Evolutionary conservation across 805 yeast genomes (phyloP), one percentile per base, ranked within the genome.

Genomic region (Barnettozyma siamensis): DNA sequence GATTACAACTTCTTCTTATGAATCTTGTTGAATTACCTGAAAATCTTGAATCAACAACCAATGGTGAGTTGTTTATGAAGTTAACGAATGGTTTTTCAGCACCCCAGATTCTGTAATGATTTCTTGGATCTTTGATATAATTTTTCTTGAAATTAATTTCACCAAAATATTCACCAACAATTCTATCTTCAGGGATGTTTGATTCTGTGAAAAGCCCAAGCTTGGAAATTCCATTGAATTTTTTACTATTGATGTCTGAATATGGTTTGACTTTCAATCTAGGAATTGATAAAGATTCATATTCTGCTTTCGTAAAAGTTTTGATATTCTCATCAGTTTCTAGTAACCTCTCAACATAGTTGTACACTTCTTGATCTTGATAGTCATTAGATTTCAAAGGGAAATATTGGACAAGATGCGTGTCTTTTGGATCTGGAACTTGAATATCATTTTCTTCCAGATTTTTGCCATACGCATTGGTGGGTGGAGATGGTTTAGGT

Each of bases 41-140:
- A 32, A 79, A 74, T 44, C 96, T 71, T n/a, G 88, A 75, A 60
- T 89, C 96, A 15, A 89, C 65, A 4, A 74, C 80, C n/a, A 88
- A 51, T 0, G 83, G 81, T 39, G 80, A 60, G n/a, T 66, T 62
- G 1, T 79, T 71, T 40, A 78, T 76, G 48, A 79, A 76, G 10
- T 74, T 50, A 0, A 78, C 83, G 34, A 72, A 71, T 4, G 82
- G 82, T 47, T 69, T 68, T 32, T 78, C 81, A 43, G 82, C 81
- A 7, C 82, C 96, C 81, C 79, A 78, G 15, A 73, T 57, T 49
- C 78, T 62, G 61, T 88, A 91, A 57, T 88, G 96, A 60, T 89
- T 91, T 41, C 77, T 67, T 20, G 78, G 70, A 51, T 87, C 83
- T 3, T 60, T 56, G 17, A 74, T 71, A 58, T 89, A 89, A 50